A percentile compares a stretch with the other conserved stretches of the same genome.
These are phyloP conservation scores for Isabelozyma heimii DNA, from an alignment of 805 yeast species.

Conservation along the genomic window DNA sequence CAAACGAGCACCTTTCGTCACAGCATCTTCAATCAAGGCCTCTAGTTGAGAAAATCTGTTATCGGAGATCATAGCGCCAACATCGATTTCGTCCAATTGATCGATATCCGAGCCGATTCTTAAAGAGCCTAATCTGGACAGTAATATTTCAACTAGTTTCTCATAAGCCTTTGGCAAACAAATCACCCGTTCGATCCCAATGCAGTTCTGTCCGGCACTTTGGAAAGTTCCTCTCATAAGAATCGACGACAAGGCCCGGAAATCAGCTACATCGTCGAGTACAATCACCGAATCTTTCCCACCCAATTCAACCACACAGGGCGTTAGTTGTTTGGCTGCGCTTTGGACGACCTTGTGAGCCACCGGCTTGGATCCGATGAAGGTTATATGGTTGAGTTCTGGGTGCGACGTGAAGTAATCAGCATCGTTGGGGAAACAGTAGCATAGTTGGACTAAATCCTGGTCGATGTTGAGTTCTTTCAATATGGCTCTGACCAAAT, in stretches of 20 bases:
- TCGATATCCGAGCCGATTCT: slow-evolving; percentile 91
- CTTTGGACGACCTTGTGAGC: slow-evolving; percentile 84
- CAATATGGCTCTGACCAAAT: slow-evolving; percentile 69
- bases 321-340: slow-evolving; percentile 85
- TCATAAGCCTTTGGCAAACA: slow-evolving; percentile 72
- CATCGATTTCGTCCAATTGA: slow-evolving; percentile 83
- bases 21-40: slow-evolving; percentile 68
- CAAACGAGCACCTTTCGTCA: slow-evolving; percentile 74
- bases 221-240: slow-evolving; percentile 95
- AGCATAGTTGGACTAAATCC: slow-evolving; percentile 80
- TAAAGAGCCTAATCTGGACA: slow-evolving; percentile 55
- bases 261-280: slow-evolving; percentile 71
- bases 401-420: slow-evolving; percentile 83
- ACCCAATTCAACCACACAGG: slow-evolving; percentile 93
- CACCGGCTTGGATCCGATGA: slow-evolving; percentile 93
- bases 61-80: slow-evolving; percentile 93
- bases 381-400: slow-evolving; percentile 82
- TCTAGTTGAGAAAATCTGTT: slow-evolving; percentile 70
- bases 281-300: slow-evolving; percentile 93
- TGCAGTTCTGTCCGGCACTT: slow-evolving; percentile 97
- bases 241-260: slow-evolving; percentile 58
- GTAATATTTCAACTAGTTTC: slow-evolving; percentile 53
- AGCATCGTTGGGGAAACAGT: slow-evolving; percentile 88
- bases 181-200: slow-evolving; percentile 93
- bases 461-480: slow-evolving; percentile 74